These are phyloP conservation scores for Alloteropsis angusta DNA, from an alignment of 202 grass and related monocot species.

Conservation along the genomic window DNA sequence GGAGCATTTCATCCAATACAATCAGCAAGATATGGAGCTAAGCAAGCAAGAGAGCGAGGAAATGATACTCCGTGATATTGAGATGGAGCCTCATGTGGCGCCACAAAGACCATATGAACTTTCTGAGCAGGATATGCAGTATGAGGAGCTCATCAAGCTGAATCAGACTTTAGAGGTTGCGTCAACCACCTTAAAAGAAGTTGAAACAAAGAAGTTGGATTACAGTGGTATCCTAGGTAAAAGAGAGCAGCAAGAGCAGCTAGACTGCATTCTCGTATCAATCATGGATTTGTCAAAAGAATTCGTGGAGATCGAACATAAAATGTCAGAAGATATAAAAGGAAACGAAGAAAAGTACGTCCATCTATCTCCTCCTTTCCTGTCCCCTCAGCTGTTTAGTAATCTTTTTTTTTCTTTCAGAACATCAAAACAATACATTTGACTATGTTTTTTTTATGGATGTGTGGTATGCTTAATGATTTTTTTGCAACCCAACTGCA, in stretches of 20 bases:
- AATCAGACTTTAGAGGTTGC: constrained; percentile 35
- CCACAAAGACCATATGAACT: constrained; percentile 30
- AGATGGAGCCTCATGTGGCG: constrained; percentile 41
- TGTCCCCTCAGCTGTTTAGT: neutral
- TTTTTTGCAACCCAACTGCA: neutral
- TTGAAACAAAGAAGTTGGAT: constrained; percentile 33
- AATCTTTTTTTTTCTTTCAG: neutral
- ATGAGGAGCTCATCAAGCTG: constrained; percentile 42
- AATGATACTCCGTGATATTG: constrained; percentile 57
- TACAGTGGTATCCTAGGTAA: constrained; percentile 34
- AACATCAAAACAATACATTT: neutral
- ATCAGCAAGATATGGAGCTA: constrained; percentile 29
- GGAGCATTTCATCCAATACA: constrained; percentile 1
- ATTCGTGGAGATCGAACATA: constrained; percentile 48
- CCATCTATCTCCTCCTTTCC: neutral
- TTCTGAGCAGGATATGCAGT: constrained; percentile 29
- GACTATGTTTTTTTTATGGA: neutral
- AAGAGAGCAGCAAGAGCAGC: constrained; percentile 46
- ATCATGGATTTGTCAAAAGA: constrained; percentile 65
- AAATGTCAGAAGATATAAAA: constrained; percentile 42
- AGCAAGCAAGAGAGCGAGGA: constrained; percentile 41
- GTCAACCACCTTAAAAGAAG: constrained; percentile 45
- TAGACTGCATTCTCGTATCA: constrained; percentile 50
- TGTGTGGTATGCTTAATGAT: neutral
- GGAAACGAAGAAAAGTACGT: constrained; percentile 49